Base-by-base conservation (phyloP, 140 eudicot genomes). In the Anethum foeniculum region DNA sequence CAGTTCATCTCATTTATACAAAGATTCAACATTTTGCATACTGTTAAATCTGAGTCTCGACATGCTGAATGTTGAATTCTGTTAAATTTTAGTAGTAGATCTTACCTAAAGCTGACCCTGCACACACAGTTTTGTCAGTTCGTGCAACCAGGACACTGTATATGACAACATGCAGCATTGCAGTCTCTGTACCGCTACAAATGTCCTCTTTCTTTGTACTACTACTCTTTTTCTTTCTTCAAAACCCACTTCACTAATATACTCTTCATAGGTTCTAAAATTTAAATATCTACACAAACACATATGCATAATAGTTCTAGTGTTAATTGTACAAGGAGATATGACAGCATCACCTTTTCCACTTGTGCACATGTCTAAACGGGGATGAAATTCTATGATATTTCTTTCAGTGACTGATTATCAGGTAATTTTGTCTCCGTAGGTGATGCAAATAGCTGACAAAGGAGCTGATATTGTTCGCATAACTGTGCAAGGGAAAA, bases 401-500 rank as follows among this genome's bases (percentile, higher is more conserved):
- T 78, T 41, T 43, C 62, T 79, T 0, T 14, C 52, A 64, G 18
- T 41, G n/a, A 43, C 80, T 86, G 67, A 54, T 79, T 58, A 82
- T 62, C 39, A 5, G 79, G 27, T 77, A 46, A 69, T 74, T 56
- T 82, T 62, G 82, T 54, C 62, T 79, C n/a, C 54, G 80, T 85
- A 94, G 97, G 98, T 92, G 23, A 94, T 94, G 98, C 88, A 86
- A 84, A 94, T 94, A 80, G 96, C 98, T 76, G 98, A 94, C 88
- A 88, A 84, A 82, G 98, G 98, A 85, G 98, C 98, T 65, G 98
- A 94, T 83, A 58, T 94, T 75, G 98, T 94, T 83, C 87, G 98
- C 39, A 92, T 94, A 81, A 94, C 97, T 15, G 98, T 90, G 41
- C 98, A 92, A 84, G 98, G 97, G 69, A 92, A 85, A 89, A 88